phyloP scores from a whole-genome alignment of 192 early-diverging fungal genomes.

The Powellomyces hirtus region DNA sequence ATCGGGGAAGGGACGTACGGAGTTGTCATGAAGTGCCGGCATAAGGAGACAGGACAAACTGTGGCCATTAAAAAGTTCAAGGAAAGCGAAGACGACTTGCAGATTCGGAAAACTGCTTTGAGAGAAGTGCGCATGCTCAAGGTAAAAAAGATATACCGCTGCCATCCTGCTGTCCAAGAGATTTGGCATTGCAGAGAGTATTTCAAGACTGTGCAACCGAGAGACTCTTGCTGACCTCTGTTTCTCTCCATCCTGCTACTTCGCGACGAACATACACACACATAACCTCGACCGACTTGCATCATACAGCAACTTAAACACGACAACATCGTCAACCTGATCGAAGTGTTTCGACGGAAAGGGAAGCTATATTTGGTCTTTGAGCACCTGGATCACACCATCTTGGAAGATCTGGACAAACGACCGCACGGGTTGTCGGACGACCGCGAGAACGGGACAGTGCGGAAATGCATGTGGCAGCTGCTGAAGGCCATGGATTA shows the following conservation, averaged over 20 bases:
- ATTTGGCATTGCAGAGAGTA: too few species aligned
- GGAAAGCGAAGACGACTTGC: conserved; percentile 62
- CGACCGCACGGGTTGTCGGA: conserved; percentile 57
- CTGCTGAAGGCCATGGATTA: conserved; percentile 65
- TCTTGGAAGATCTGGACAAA: conserved; percentile 62
- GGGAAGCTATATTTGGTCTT: conserved; percentile 66
- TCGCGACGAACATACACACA: too few species aligned
- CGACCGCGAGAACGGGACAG: conserved; percentile 41
- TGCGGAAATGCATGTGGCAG: conserved; percentile 67
- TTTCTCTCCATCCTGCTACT: too few species aligned
- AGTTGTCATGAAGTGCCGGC: conserved; percentile 66
- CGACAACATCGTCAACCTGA: conserved; percentile 67
- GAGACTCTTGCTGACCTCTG: too few species aligned
- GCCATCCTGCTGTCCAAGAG: too few species aligned
- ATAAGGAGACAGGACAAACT: conserved; percentile 62
- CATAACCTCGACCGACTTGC: neutral
- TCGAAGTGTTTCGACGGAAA: conserved; percentile 62
- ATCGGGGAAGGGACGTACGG: conserved; percentile 68
- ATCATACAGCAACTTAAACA: conserved; percentile 58
- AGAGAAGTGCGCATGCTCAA: conserved; percentile 64
- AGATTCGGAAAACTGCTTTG: conserved; percentile 63
- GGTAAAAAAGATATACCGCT: too few species aligned
- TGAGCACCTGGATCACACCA: conserved; percentile 67
- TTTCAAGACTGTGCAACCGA: too few species aligned
- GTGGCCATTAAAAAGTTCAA: conserved; percentile 71